Evolutionary conservation across 2,329 filamentous ascomycete species (phyloP).

Genomic region (Verticillium zaregamsianum): DNA sequence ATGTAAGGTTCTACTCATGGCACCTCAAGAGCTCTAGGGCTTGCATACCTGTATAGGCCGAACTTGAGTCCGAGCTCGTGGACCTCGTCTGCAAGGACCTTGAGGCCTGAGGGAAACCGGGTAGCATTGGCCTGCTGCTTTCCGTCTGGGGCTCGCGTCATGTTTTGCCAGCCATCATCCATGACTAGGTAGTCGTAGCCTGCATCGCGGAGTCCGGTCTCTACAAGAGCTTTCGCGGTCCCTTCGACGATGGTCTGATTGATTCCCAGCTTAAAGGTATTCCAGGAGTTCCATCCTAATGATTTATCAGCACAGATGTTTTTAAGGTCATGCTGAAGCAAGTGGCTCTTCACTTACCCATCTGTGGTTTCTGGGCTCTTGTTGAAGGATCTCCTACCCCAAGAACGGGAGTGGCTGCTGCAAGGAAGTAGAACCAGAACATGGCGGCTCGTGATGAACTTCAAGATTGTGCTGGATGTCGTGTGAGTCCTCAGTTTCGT

Average conservation of each 20-base stretch:
- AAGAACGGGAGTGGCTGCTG: not conserved
- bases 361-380: not conserved
- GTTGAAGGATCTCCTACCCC: not conserved
- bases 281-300: slow-evolving; percentile 10
- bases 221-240: slow-evolving; percentile 1
- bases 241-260: slow-evolving; percentile 15
- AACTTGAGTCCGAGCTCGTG: slow-evolving; percentile 44
- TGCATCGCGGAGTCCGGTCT: slow-evolving; percentile 4
- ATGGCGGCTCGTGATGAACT: not conserved
- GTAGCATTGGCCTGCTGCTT: slow-evolving; percentile 2
- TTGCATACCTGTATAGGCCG: slow-evolving; percentile 42
- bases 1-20: not conserved
- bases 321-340: no score
- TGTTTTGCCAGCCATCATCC: slow-evolving; percentile 7
- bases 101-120: slow-evolving; percentile 24
- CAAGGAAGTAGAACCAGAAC: not conserved
- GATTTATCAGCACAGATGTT: no score
- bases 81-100: slow-evolving; percentile 38
- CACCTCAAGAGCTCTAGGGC: not conserved
- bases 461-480: not conserved
- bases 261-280: slow-evolving; percentile 12
- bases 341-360: not conserved
- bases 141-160: not conserved
- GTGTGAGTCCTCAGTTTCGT: not conserved
- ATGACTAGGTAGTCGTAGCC: slow-evolving; percentile 8